phyloP scores from a whole-genome alignment of 176 grass and related monocot genomes.

The Cenchrus americanus region DNA sequence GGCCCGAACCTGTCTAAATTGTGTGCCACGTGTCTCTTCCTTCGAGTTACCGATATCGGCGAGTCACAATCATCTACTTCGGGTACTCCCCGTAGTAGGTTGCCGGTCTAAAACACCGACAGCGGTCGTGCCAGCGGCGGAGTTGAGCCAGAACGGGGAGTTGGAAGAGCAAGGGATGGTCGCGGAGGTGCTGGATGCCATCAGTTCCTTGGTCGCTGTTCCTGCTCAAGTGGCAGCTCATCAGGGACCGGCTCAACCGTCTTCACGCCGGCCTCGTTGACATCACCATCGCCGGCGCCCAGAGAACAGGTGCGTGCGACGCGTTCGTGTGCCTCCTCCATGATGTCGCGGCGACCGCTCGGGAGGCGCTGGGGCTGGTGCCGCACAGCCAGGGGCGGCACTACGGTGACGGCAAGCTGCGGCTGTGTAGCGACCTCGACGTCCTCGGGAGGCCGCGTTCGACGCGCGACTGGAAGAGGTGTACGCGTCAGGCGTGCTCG shows the following conservation, averaged over 20 bases:
- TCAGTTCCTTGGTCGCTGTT: conserved; percentile 57
- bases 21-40: too few species aligned
- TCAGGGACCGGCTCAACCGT: conserved; percentile 67
- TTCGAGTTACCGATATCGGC: too few species aligned
- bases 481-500: conserved; percentile 54
- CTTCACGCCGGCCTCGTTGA: conserved; percentile 66
- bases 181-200: conserved; percentile 34
- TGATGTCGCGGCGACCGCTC: conserved; percentile 27
- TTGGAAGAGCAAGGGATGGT: conserved; percentile 40
- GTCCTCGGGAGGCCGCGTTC: conserved; percentile 50
- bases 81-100: too few species aligned
- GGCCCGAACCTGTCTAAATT: too few species aligned
- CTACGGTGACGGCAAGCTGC: conserved; percentile 80
- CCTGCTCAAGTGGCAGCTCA: conserved; percentile 78
- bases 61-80: too few species aligned
- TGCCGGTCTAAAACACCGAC: too few species aligned
- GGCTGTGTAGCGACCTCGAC: conserved; percentile 84
- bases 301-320: background rate
- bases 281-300: conserved; percentile 22
- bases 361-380: conserved; percentile 47
- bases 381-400: conserved; percentile 58
- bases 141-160: conserved; percentile 20
- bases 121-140: background rate
- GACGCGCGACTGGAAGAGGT: conserved; percentile 61
- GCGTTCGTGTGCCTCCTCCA: conserved; percentile 51